Evolutionary conservation across 345 rosid species (phyloP).

Genomic region (Lepidium sativum): DNA sequence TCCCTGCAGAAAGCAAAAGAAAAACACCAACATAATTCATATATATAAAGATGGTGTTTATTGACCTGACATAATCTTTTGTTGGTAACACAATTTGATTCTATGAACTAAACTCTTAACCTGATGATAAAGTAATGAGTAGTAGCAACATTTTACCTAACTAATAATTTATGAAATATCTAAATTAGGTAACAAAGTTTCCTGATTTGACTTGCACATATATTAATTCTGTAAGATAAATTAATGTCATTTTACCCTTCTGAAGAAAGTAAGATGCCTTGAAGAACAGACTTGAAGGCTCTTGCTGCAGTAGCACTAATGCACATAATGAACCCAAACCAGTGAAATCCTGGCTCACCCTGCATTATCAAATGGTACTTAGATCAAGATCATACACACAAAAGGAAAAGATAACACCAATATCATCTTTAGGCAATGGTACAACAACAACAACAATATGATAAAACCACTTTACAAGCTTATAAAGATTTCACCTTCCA

Average conservation of each 20-base stretch:
- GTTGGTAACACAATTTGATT: neutral
- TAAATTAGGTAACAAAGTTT: constrained; percentile 5
- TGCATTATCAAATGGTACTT: constrained; percentile 3
- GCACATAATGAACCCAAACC: constrained; percentile 94
- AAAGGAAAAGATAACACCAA: neutral
- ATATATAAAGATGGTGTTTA: neutral
- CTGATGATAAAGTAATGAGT: neutral
- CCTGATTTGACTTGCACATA: constrained; percentile 4
- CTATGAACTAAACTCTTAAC: neutral
- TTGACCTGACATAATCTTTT: neutral
- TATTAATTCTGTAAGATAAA: neutral
- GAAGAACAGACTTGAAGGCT: constrained; percentile 95
- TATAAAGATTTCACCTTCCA: constrained; percentile 7
- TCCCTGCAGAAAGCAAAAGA: constrained; percentile 38
- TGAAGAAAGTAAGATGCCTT: constrained; percentile 89
- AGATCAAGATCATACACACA: constrained; percentile 2
- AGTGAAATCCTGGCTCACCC: constrained; percentile 97
- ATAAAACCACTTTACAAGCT: constrained; percentile 2
- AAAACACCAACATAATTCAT: neutral
- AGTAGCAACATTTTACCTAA: neutral
- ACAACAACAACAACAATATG: neutral
- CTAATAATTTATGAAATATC: neutral
- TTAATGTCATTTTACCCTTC: constrained; percentile 47
- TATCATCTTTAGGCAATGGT: neutral
- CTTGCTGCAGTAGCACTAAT: constrained; percentile 91